Evolutionary conservation across 208 protist species (phyloP), one percentile per base, ranked within the genome.

Genomic region (Acanthamoeba comandoni): DNA sequence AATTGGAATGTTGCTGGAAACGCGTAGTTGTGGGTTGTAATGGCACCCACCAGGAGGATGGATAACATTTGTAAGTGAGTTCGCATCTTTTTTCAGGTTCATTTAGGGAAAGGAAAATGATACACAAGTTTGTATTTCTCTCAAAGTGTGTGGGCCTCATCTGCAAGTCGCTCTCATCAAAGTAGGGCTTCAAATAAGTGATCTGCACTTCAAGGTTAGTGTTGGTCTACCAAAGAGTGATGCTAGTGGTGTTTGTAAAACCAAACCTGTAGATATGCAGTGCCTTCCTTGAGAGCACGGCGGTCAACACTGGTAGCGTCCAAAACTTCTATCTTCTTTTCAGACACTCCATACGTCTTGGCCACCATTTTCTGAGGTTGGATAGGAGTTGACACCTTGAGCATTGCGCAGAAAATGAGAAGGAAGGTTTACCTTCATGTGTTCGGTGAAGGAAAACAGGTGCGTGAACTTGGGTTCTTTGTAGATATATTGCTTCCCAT

Each of bases 391-490:
- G n/a, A n/a, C n/a, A n/a, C n/a, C n/a, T n/a, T n/a, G n/a, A n/a
- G n/a, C n/a, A n/a, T n/a, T n/a, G n/a, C n/a, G n/a, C n/a, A n/a
- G n/a, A n/a, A 43, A 43, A 43, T 43, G 35, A 43, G 35, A 5
- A 43, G 5, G 2, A 43, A n/a, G n/a, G n/a, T 80, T 12, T 43
- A 89, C 80, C 64, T 89, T 90, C 12, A 95, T 29, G 39, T 92
- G 57, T 12, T 96, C 93, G 1, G 85, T 64, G 0, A 96, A 31
- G 8, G 64, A 65, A 17, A 85, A 91, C 2, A 96, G 48, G 75
- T 92, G 92, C 8, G 91, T 95, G 5, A 95, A 69, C 51, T 94
- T 94, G 12, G 93, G 94, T 39, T 94, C 93, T 55, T 95, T 96
- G 75, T 96, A 96, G 52, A 96, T 84, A 64, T 94, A 96, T 24